Base-by-base conservation (phyloP, 2,329 filamentous ascomycete genomes). In the Fusarium buxicola region DNA sequence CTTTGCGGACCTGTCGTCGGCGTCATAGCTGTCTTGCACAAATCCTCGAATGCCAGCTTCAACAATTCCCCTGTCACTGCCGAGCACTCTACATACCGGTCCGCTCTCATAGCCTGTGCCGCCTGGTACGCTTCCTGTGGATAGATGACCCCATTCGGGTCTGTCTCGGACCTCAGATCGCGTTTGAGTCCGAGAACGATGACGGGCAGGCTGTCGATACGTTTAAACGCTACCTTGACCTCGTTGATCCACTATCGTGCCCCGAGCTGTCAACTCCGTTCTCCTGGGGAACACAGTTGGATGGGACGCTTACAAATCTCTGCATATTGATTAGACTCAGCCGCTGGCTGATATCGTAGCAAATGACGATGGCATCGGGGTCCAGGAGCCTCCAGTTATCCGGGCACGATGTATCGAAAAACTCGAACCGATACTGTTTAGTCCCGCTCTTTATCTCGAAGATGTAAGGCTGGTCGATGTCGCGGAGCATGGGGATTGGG, bases 21-120 rank as follows among this genome's bases (percentile, higher is more conserved):
- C 65, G 79, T 74, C 49, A 82, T 76, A 3, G 84, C 86, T 25
- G 84, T 86, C 43, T 75, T 79, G 72, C 84, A 87, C 16, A 89
- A 81, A 70, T 89, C 86, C 70, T 88, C 84, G 68, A 87, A 86
- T 6, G 82, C 83, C 66, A 84, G 75, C 64, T 80, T 77, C 39
- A 88, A 70, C 49, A 89, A 77, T 74, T 87, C 85, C 13, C 86
- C 86, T 4, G 84, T 87, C 43, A 82, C 75, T 7, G 86, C 85
- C 2, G 85, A 88, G 74, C 86, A 89, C 68, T 89, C 86, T 71
- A 88, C 82, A 66, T 89, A 89, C 61, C 83, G 84, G 73, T 89
- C 86, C 41, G 81, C 85, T 48, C 86, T 77, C 78, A 89, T 80
- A 63, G 82, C 80, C 68, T 88, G 85, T 18, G 86, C 81, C 46